Evolutionary conservation across 257 asterid genomes (phyloP), one percentile per base, ranked within the genome.

Genomic region (Cinchona pubescens): DNA sequence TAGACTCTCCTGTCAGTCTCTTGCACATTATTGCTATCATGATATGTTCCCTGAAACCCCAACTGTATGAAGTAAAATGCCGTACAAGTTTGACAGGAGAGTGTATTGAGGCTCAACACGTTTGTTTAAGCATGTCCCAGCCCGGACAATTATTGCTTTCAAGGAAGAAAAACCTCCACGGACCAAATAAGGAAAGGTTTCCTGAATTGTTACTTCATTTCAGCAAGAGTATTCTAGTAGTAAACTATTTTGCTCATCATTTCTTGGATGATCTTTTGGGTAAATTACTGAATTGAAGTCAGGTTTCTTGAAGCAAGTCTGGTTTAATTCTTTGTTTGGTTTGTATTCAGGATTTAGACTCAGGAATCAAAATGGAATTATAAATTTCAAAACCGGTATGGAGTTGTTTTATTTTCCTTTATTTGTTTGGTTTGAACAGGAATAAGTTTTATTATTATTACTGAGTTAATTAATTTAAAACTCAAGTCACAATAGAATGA

Each of bases 1-100:
- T 18, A 42, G 53, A 23, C n/a, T n/a, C n/a, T n/a, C n/a, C n/a
- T n/a, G n/a, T n/a, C n/a, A n/a, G n/a, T n/a, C n/a, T n/a, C n/a
- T 18, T 25, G 74, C 89, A 82, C 87, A 76, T 80, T 85, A 77
- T 55, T 65, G 29, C 18, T 71, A 83, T 74, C 76, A 10, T 21
- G n/a, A 40, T 32, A n/a, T 18, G 86, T 77, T 72, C 76, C 79
- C 62, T 53, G 46, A 70, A 59, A 63, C 7, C 66, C 69, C 78
- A 63, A 67, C 68, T 65, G 45, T 23, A 43, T 56, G 43, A 23
- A 72, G 8, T 40, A 21, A 65, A 73, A 23, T 56, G 25, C 21
- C 16, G 5, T 42, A 27, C 0, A 16, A 42, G 2, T 35, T 60
- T 43, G 70, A 23, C 45, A 15, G 18, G 7, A 8, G 38, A 30